These are phyloP conservation scores for Entoloma clypeatum DNA, from an alignment of 1,284 basidiomycete species.

Conservation along the genomic window DNA sequence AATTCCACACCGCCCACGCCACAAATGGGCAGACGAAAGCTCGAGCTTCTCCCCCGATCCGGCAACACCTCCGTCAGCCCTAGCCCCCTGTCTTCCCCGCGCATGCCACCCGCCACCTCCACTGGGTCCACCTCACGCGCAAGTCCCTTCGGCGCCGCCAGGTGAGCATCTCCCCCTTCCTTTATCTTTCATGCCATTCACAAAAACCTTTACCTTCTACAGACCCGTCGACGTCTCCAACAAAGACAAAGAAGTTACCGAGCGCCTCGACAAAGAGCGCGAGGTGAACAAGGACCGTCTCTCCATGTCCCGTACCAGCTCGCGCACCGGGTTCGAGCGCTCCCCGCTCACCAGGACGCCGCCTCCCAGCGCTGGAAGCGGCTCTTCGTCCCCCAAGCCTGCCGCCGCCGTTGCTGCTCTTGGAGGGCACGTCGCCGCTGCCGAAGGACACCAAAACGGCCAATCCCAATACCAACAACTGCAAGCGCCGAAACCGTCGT, in stretches of 20 bases:
- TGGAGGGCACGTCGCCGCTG: no score
- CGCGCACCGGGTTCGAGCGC: conserved; percentile 59
- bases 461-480: no score
- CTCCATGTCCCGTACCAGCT: conserved; percentile 70
- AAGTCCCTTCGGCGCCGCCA: conserved; percentile 88
- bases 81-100: conserved; percentile 73
- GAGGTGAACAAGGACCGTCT: conserved; percentile 52
- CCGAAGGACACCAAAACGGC: no score
- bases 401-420: conserved; percentile 18
- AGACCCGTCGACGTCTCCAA: conserved; percentile 84
- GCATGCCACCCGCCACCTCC: conserved; percentile 51
- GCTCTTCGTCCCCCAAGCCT: conserved; percentile 31
- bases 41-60: conserved; percentile 80
- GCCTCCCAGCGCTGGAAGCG: conserved; percentile 33
- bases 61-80: conserved; percentile 56
- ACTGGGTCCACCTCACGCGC: conserved; percentile 37
- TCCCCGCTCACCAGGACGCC: conserved; percentile 32
- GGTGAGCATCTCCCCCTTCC: conserved; percentile 38
- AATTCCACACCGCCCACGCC: conserved; percentile 78
- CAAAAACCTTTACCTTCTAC: conserved; percentile 11
- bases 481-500: conserved; percentile 15
- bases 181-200: conserved; percentile 3
- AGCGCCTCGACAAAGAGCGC: conserved; percentile 66
- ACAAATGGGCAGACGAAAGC: conserved; percentile 70
- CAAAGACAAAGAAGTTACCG: conserved; percentile 71